A percentile compares a stretch with the other conserved stretches of the same genome.
phyloP scores from a whole-genome alignment of 306 rosid genomes.

The Cucurbita moschata region DNA sequence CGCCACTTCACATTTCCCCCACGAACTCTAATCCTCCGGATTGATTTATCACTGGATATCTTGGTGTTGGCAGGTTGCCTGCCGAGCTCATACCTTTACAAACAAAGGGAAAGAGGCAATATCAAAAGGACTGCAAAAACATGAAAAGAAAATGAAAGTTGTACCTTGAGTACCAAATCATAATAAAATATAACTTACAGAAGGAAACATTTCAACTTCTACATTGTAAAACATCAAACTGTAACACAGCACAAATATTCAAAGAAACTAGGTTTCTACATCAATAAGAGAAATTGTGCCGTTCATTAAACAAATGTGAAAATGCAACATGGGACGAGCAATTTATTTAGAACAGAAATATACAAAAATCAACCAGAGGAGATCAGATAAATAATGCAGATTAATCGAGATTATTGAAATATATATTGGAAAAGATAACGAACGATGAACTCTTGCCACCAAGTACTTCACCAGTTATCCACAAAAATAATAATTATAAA shows the following conservation, averaged over 20 bases:
- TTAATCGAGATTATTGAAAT: neutral
- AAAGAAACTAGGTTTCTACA: neutral
- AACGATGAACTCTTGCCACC: neutral
- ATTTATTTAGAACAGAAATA: neutral
- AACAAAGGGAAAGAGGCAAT: neutral
- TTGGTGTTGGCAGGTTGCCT: constrained; percentile 7
- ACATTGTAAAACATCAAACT: neutral
- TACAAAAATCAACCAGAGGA: neutral
- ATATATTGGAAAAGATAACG: neutral
- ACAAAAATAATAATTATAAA: neutral
- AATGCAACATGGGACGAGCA: no score
- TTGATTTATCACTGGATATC: neutral
- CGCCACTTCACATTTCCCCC: constrained; percentile 4
- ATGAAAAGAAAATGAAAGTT: neutral
- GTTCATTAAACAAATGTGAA: neutral
- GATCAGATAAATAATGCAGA: neutral
- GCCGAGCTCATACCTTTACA: constrained; percentile 3
- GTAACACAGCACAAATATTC: neutral
- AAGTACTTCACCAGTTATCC: neutral
- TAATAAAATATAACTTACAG: neutral
- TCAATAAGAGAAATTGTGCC: neutral
- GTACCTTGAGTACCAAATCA: neutral
- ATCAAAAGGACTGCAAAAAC: neutral
- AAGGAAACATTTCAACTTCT: neutral
- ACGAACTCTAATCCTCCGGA: constrained; percentile 1